Percentiles rank a stretch among this genome's conserved stretches.
Evolutionary conservation across 2,329 filamentous ascomycete genomes (phyloP).

Genomic region (Aspergillus versicolor): DNA sequence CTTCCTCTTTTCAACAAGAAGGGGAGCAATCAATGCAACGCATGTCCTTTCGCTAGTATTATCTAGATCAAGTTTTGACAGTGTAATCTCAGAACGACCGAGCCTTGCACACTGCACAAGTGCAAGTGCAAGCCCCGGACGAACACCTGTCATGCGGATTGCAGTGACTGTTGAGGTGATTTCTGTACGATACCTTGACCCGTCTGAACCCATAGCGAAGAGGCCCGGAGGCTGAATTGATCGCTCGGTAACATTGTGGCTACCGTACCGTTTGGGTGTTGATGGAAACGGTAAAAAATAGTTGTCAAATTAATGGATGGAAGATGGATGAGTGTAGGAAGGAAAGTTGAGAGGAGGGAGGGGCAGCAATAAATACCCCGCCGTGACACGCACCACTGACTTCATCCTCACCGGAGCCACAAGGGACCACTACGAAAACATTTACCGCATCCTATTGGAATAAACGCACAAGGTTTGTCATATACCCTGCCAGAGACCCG

Average conservation of each 20-base stretch:
- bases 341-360: slow-evolving; percentile 11
- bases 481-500: not conserved
- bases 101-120: not conserved
- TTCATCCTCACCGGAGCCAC: slow-evolving; percentile 12
- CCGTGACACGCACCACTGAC: slow-evolving; percentile 8
- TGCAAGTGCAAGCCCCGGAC: slow-evolving; percentile 11
- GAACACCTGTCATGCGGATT: slow-evolving; percentile 47
- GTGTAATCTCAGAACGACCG: slow-evolving; percentile 70
- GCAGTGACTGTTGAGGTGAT: slow-evolving; percentile 31
- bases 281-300: not conserved
- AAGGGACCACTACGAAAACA: slow-evolving; percentile 6
- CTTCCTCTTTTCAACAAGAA: slow-evolving; percentile 18
- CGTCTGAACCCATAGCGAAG: slow-evolving; percentile 31
- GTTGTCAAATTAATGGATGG: not conserved
- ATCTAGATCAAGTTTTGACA: slow-evolving; percentile 82
- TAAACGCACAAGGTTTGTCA: not conserved
- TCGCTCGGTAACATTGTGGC: slow-evolving; percentile 23
- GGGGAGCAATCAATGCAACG: slow-evolving; percentile 58
- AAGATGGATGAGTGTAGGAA: not conserved
- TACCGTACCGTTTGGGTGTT: slow-evolving; percentile 29
- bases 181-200: slow-evolving; percentile 46
- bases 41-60: slow-evolving; percentile 88
- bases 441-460: slow-evolving; percentile 10
- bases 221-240: slow-evolving; percentile 15
- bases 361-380: slow-evolving; percentile 14